These are phyloP conservation scores for Meyerozyma guilliermondii DNA, from an alignment of 1,139 yeast species.

Conservation along the genomic window DNA sequence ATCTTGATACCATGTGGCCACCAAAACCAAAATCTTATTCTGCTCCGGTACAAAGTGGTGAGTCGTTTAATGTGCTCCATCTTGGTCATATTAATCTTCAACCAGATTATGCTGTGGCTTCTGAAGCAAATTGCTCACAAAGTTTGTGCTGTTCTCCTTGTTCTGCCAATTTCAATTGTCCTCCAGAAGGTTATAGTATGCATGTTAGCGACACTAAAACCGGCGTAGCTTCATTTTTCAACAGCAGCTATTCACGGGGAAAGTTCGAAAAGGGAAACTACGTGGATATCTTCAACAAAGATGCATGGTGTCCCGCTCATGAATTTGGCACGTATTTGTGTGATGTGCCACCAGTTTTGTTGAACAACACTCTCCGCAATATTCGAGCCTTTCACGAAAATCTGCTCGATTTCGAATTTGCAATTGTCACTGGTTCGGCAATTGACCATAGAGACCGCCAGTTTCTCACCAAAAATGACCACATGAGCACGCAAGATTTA, in stretches of 20 bases:
- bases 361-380: constrained; percentile 23
- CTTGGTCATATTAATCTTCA: constrained; percentile 24
- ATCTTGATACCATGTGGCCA: constrained; percentile 36
- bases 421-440: constrained; percentile 27
- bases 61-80: constrained; percentile 24
- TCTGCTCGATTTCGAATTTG: constrained; percentile 19
- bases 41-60: constrained; percentile 16
- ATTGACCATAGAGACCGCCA: constrained; percentile 20
- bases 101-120: constrained; percentile 17
- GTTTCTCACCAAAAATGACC: constrained; percentile 13
- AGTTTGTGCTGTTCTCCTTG: constrained; percentile 21
- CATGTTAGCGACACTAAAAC: constrained; percentile 10
- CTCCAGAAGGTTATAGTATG: constrained; percentile 14
- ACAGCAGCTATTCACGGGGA: constrained; percentile 18
- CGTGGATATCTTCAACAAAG: constrained; percentile 15
- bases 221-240: constrained; percentile 17
- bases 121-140: constrained; percentile 29
- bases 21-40: constrained; percentile 24
- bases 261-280: constrained; percentile 20
- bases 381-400: constrained; percentile 20
- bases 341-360: constrained; percentile 23
- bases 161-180: constrained; percentile 13
- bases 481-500: constrained; percentile 12
- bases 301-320: constrained; percentile 23
- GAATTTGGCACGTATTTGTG: constrained; percentile 28